Base-by-base conservation (phyloP, 371 early-diverging fungal genomes). In the Mucor plumbeus region DNA sequence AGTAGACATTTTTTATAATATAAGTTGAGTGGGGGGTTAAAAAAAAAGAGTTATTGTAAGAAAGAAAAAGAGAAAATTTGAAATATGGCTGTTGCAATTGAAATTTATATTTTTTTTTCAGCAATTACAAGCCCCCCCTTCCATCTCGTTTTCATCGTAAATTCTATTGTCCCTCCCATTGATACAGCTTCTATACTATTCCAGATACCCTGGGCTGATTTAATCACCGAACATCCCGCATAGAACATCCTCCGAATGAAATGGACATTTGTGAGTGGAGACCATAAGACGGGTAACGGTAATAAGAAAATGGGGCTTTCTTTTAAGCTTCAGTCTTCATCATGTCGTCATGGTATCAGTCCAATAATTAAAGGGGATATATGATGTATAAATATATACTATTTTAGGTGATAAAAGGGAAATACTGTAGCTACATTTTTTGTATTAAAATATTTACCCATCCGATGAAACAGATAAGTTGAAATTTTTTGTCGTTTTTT, bases 1-100 rank as follows among this genome's bases (percentile, higher is more conserved):
- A 70, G 70, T 61, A 66, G 71, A 70, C 71, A 70, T 70, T 4
- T 47, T 68, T 56, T 56, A 44, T 70, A 53, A 66, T 63, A 55
- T 44, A 48, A 65, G 38, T 53, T 53, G 70, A 70, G 70, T 70
- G 65, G 71, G 71, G 71, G 70, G 70, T 47, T 70, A 41, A 56
- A 33, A 21, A 70, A 64, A 58, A 58, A 41, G 41, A 26, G 44
- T 50, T 50, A 50, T 50, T 50, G 21, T 59, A 61, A 57, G 40
- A 67, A 62, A 62, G 38, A 63, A 68, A 35, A 43, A 54, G 33
- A 59, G 59, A 59, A 31, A 31, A 58, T 21, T 19, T 54, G 21
- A 63, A 40, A 21, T 35, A 21, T 21, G 44, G 33, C 26, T 36
- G 26, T 26, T 13, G 34, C 4, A 48, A 50, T 59, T 47, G 39